Percentiles rank a stretch among this genome's conserved stretches.
Evolutionary conservation across 352 stramenopile species (phyloP).

Genomic region (Phytopythium ostracodes): DNA sequence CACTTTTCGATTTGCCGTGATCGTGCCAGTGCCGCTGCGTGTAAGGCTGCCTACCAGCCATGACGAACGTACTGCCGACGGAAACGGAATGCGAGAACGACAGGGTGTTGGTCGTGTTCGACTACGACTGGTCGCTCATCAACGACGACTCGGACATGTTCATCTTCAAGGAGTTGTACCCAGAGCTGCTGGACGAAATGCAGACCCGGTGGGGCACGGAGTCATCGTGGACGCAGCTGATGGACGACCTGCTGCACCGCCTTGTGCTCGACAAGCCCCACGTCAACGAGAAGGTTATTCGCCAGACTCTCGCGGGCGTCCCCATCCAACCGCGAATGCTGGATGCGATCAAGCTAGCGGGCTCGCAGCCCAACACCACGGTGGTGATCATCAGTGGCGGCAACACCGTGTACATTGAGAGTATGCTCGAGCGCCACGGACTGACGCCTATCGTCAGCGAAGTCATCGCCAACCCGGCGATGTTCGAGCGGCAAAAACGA

Average conservation of each 20-base stretch:
- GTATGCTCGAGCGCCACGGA: conserved; percentile 48
- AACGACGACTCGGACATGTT: conserved; percentile 57
- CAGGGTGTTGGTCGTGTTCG: conserved; percentile 60
- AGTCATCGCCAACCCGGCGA: conserved; percentile 53
- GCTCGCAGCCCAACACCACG: conserved; percentile 27
- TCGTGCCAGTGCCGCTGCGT: too few relatives aligned
- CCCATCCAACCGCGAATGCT: conserved; percentile 54
- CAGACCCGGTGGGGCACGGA: conserved; percentile 14
- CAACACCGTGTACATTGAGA: conserved; percentile 77
- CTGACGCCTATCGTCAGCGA: conserved; percentile 32
- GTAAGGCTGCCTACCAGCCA: too few relatives aligned
- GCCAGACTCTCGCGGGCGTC: conserved; percentile 38
- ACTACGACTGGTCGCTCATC: conserved; percentile 83
- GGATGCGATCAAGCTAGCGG: conserved; percentile 52
- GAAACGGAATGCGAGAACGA: not conserved
- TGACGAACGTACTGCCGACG: too few relatives aligned
- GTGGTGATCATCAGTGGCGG: conserved; percentile 77
- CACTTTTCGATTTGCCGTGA: too few relatives aligned
- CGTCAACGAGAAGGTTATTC: conserved; percentile 30
- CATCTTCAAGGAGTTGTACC: conserved; percentile 61
- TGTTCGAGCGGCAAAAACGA: conserved; percentile 24
- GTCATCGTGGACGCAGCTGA: conserved; percentile 56
- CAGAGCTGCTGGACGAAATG: conserved; percentile 44
- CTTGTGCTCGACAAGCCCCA: conserved; percentile 35
- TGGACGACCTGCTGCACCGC: conserved; percentile 54